phyloP scores from a whole-genome alignment of 352 stramenopile species.

The Phytophthora lateralis region DNA sequence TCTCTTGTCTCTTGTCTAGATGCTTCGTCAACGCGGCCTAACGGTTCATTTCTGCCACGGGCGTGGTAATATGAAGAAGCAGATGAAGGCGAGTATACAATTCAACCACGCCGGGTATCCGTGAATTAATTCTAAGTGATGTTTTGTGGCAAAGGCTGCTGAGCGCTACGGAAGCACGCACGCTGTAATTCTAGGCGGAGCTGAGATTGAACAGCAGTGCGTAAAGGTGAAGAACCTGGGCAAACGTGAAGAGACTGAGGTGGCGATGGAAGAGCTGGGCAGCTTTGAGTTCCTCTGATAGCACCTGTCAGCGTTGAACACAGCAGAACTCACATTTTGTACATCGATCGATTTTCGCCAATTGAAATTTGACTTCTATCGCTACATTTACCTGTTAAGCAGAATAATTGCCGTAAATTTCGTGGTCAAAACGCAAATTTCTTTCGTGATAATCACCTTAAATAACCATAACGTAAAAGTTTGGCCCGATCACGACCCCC shows the following conservation, averaged over 20 bases:
- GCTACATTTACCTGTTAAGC: no score
- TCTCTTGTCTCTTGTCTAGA: conserved; percentile 25
- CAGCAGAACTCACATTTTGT: no score
- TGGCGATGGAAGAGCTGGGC: conserved; percentile 41
- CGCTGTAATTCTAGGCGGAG: conserved; percentile 74
- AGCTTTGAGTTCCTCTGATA: conserved; percentile 41
- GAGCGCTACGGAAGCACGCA: conserved; percentile 70
- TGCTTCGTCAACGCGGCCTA: conserved; percentile 59
- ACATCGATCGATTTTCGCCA: no score
- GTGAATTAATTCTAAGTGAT: conserved; percentile 1
- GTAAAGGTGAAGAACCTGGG: conserved; percentile 85
- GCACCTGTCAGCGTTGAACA: not conserved
- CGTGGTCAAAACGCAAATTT: no score
- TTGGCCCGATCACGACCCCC: no score
- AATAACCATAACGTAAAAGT: no score
- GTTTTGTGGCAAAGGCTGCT: conserved; percentile 46
- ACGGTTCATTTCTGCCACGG: conserved; percentile 87
- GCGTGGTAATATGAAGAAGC: conserved; percentile 84
- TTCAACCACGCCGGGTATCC: not conserved
- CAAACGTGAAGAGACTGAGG: conserved; percentile 55
- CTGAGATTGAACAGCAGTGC: conserved; percentile 63
- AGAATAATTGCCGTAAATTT: no score
- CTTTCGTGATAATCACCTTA: no score
- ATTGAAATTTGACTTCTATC: no score
- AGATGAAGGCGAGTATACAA: conserved; percentile 73